Percentiles rank a stretch among this genome's conserved stretches.
phyloP scores from a whole-genome alignment of 805 yeast species.

The Candida sakaeoensis region DNA sequence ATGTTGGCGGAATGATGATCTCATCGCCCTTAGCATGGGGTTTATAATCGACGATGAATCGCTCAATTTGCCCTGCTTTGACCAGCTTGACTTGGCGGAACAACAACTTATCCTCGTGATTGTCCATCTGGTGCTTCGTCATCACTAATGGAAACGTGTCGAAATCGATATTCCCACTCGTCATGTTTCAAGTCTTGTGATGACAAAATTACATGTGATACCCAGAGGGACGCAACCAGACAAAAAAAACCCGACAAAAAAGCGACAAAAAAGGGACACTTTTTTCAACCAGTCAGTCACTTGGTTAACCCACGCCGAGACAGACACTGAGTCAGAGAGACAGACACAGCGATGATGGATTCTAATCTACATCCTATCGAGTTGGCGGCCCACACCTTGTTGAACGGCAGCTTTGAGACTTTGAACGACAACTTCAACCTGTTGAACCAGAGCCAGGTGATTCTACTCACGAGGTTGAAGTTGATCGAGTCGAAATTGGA shows the following conservation, averaged over 20 bases:
- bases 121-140: conserved; percentile 8
- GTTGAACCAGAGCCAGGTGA: conserved; percentile 54
- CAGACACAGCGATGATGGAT: background rate
- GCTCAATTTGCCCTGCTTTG: conserved; percentile 57
- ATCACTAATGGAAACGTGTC: conserved; percentile 3
- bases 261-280: too few relatives aligned
- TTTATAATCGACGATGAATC: conserved; percentile 51
- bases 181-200: background rate
- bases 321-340: too few relatives aligned
- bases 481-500: conserved; percentile 35
- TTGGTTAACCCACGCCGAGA: too few relatives aligned
- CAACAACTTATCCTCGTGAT: conserved; percentile 15
- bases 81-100: conserved; percentile 42
- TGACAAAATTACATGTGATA: conserved; percentile 1
- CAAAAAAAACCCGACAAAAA: too few relatives aligned
- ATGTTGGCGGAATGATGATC: conserved; percentile 15
- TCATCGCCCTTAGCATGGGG: conserved; percentile 20
- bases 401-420: conserved; percentile 52
- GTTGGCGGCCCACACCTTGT: conserved; percentile 51
- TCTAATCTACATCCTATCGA: conserved; percentile 55
- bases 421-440: conserved; percentile 49
- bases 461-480: conserved; percentile 46
- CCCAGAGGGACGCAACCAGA: too few relatives aligned
- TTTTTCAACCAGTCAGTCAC: too few relatives aligned
- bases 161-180: background rate